Evolutionary conservation across 139 green algal species (phyloP), one percentile per base, ranked within the genome.

Genomic region (Spirogloea muscicola): DNA sequence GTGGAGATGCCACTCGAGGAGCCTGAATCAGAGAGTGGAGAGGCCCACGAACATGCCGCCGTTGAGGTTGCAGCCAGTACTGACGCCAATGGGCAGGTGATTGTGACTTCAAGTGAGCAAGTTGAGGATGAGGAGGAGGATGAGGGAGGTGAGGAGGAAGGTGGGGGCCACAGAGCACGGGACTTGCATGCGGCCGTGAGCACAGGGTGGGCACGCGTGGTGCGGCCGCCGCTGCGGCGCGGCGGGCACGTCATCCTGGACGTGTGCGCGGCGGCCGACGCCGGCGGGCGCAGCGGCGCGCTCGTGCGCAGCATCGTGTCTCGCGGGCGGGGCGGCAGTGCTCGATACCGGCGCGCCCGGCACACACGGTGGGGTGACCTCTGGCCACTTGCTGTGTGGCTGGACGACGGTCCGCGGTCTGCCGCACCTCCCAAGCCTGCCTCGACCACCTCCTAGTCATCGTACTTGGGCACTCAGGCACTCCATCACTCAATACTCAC

Each of bases 171-270:
- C 34, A 5, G 49, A 60, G 0, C 27, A 29, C 49, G 33, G 49
- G 5, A 18, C 49, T n/a, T n/a, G 49, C 31, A 27, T 37, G 49
- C 3, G 3, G 48, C 49, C 31, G 10, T 74, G 44, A 74, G 52
- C 21, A 36, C 33, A 38, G 65, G 49, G 34, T 74, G 65, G 65
- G 21, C 40, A 10, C 46, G 65, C 1, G 42, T 74, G n/a, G 49
- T 74, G 21, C 39, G 65, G 18, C 25, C 39, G 38, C 65, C 65
- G 65, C 49, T 43, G n/a, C 16, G 65, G 21, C 39, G 65, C 34
- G 65, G 65, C n/a, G 34, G 40, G 36, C 65, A 74, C 38, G 65
- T 68, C 16, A 65, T 74, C 33, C n/a, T 74, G 37, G 65, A 74
- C 44, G 34, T 74, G 10, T 74, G 65, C 27, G 51, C 31, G 10